Percentiles rank a stretch among this genome's conserved stretches.
Conservation (phyloP, 2,329 filamentous ascomycete species). For the Clarireedia homoeocarpa region DNA sequence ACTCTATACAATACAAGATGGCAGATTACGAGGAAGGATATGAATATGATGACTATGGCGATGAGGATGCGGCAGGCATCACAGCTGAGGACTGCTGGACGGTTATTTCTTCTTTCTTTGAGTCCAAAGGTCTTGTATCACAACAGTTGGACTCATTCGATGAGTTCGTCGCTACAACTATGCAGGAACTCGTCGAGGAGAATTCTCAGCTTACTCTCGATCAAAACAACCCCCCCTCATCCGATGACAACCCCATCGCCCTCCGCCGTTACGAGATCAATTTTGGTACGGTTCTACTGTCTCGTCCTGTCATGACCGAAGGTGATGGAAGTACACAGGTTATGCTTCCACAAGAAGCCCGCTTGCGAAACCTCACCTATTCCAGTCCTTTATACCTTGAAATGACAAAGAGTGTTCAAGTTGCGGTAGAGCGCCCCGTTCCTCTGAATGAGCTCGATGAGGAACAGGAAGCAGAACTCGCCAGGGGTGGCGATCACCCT, state of each 20-base stretch:
- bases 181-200: conserved; percentile 90
- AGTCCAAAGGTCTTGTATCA: conserved; percentile 88
- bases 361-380: conserved; percentile 92
- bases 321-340: conserved; percentile 81
- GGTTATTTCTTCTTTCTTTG: conserved; percentile 95
- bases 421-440: conserved; percentile 70
- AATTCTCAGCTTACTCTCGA: conserved; percentile 89
- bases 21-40: conserved; percentile 45
- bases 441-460: conserved; percentile 61
- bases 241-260: conserved; percentile 71
- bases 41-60: conserved; percentile 60
- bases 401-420: conserved; percentile 76
- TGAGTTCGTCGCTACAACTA: conserved; percentile 88
- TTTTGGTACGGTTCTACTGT: conserved; percentile 84
- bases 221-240: conserved; percentile 72
- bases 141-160: conserved; percentile 98
- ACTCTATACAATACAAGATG: conserved; percentile 20
- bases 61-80: conserved; percentile 59
- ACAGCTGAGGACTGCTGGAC: conserved; percentile 98
- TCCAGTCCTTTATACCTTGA: conserved; percentile 84
- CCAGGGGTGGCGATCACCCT: conserved; percentile 47
- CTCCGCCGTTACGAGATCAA: conserved; percentile 92
- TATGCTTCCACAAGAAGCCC: conserved; percentile 88
- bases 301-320: conserved; percentile 85
- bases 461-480: conserved; percentile 49